Conservation (phyloP, 257 asterid species). For the Hygrophila difformis region DNA sequence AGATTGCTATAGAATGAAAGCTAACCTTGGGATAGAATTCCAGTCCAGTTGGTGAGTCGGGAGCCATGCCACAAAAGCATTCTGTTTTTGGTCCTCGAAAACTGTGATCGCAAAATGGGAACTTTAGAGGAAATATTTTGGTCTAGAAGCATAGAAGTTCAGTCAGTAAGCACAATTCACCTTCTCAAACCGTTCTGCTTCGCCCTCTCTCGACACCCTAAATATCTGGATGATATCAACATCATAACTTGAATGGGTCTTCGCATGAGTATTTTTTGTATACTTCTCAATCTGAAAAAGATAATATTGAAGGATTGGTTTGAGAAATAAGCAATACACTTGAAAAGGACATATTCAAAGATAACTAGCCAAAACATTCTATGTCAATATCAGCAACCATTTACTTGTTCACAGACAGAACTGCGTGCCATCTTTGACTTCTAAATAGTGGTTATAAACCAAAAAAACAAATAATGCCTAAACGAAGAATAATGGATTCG, state of each 20-base stretch:
- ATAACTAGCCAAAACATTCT: not conserved
- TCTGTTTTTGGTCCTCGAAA: conserved; percentile 49
- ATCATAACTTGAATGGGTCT: conserved; percentile 60
- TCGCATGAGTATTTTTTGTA: conserved; percentile 84
- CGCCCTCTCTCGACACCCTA: conserved; percentile 75
- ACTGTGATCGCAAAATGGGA: too few relatives aligned
- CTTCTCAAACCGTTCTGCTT: conserved; percentile 61
- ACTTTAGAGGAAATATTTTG: too few relatives aligned
- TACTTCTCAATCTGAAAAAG: conserved; percentile 61
- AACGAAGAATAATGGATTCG: conserved; percentile 5
- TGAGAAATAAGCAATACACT: not conserved
- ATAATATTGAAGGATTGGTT: conserved; percentile 7
- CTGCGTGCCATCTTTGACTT: too few relatives aligned
- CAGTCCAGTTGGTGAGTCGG: conserved; percentile 91
- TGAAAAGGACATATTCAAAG: not conserved
- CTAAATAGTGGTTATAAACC: not conserved
- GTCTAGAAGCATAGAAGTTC: not conserved
- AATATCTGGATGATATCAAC: conserved; percentile 69
- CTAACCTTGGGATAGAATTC: conserved; percentile 84
- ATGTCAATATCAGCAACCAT: too few relatives aligned
- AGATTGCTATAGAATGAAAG: too few relatives aligned
- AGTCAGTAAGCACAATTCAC: conserved; percentile 21
- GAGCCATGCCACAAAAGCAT: conserved; percentile 99
- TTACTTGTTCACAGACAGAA: too few relatives aligned
- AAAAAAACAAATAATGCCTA: too few relatives aligned